Conservation (phyloP, 2,329 filamentous ascomycete genomes). For the Neonectria coccinea region DNA sequence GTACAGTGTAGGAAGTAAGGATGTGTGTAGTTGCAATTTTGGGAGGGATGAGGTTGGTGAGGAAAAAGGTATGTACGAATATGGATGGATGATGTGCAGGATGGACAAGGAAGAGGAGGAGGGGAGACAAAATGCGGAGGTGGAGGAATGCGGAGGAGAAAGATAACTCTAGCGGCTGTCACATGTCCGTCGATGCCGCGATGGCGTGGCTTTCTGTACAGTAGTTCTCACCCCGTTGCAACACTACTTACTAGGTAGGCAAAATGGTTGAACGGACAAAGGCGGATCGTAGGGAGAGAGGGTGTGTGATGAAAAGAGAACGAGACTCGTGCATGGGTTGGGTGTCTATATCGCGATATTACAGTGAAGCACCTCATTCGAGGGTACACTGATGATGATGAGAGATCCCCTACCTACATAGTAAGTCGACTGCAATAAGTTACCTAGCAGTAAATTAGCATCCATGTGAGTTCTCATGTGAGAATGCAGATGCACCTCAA, state of each 20-base stretch:
- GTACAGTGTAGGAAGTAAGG: conserved; percentile 1
- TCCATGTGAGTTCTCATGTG: neutral
- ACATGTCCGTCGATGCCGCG: conserved; percentile 31
- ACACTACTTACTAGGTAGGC: neutral
- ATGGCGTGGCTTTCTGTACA: conserved; percentile 21
- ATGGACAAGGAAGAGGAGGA: neutral
- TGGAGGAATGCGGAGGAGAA: conserved; percentile 32
- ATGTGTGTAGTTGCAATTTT: neutral
- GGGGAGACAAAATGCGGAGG: conserved; percentile 4
- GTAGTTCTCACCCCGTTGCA: neutral
- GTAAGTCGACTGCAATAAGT: neutral
- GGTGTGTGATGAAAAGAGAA: conserved; percentile 13
- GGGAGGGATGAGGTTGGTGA: neutral
- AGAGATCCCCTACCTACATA: too few relatives aligned
- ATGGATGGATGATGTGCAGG: neutral
- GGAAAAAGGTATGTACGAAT: neutral
- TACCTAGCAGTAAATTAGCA: neutral
- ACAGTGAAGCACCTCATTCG: neutral
- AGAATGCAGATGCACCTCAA: neutral
- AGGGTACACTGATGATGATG: neutral
- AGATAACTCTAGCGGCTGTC: neutral
- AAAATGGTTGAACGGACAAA: neutral
- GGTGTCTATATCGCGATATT: neutral
- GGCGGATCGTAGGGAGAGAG: neutral
- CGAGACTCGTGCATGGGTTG: conserved; percentile 13